A percentile compares a stretch with the other conserved stretches of the same genome.
Conservation (phyloP, 2,329 filamentous ascomycete species). For the Talaromyces islandicus region DNA sequence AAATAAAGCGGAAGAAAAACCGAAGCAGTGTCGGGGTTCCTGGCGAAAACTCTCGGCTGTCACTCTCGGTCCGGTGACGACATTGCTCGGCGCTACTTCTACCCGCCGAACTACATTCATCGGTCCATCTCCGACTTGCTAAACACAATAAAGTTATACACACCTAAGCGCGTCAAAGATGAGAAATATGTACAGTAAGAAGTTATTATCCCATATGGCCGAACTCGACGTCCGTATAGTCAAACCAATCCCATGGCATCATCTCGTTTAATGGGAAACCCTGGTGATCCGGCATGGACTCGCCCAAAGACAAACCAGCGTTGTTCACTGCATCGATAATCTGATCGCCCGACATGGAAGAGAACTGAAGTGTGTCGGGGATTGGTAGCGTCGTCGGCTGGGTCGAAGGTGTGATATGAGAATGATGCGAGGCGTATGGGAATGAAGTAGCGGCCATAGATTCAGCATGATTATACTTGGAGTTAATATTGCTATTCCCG, state of each 20-base stretch:
- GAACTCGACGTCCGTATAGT: constrained; percentile 26
- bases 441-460: background rate
- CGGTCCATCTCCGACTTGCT: background rate
- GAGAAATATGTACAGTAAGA: background rate
- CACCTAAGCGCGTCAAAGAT: background rate
- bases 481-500: background rate
- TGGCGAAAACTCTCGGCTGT: background rate
- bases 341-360: constrained; percentile 64
- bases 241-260: constrained; percentile 53
- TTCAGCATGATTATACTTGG: background rate
- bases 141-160: background rate
- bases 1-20: background rate
- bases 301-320: constrained; percentile 54
- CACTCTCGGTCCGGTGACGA: constrained; percentile 8
- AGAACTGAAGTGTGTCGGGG: constrained; percentile 55
- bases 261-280: constrained; percentile 53
- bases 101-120: constrained; percentile 14
- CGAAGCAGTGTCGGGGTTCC: background rate
- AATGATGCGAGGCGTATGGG: background rate
- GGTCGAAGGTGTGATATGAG: constrained; percentile 16
- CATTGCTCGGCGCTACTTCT: constrained; percentile 24
- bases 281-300: constrained; percentile 43
- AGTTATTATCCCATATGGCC: background rate
- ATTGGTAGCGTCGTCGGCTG: constrained; percentile 31
- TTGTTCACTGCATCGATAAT: constrained; percentile 61